Evolutionary conservation across 345 rosid species (phyloP).

Genomic region (rapeseed (Brassica napus)): DNA sequence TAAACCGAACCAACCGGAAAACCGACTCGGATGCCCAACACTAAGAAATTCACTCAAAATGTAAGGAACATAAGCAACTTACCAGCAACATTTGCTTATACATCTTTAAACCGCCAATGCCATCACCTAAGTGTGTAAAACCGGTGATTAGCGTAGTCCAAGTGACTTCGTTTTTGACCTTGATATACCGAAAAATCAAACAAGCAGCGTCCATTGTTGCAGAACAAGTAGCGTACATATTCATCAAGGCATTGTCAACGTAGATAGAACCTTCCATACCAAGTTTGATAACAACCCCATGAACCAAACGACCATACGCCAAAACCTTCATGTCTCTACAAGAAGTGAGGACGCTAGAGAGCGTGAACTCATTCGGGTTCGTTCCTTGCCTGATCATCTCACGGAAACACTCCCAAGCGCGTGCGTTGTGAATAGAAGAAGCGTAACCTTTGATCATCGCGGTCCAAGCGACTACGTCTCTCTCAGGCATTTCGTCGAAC

Average conservation of each 20-base stretch:
- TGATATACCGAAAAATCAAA: slow-evolving; percentile 52
- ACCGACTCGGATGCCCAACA: neutral
- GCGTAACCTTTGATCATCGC: slow-evolving; percentile 43
- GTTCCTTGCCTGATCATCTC: slow-evolving; percentile 54
- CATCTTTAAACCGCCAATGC: slow-evolving; percentile 56
- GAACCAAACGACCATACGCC: slow-evolving; percentile 58
- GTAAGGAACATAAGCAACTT: slow-evolving; percentile 9
- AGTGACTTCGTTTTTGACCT: slow-evolving; percentile 59
- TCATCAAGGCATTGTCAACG: slow-evolving; percentile 71
- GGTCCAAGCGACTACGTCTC: slow-evolving; percentile 39
- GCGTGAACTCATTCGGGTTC: slow-evolving; percentile 61
- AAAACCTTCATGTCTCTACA: slow-evolving; percentile 64
- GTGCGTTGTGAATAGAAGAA: slow-evolving; percentile 43
- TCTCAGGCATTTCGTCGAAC: slow-evolving; percentile 45
- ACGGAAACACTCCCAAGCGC: slow-evolving; percentile 63
- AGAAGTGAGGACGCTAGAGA: slow-evolving; percentile 72
- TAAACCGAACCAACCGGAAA: neutral
- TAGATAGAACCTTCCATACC: slow-evolving; percentile 63
- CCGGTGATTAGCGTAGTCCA: slow-evolving; percentile 90
- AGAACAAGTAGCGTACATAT: slow-evolving; percentile 71
- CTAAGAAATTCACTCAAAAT: neutral
- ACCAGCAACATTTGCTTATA: slow-evolving; percentile 73
- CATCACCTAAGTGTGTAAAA: slow-evolving; percentile 75
- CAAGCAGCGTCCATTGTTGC: slow-evolving; percentile 62
- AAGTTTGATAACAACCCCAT: slow-evolving; percentile 61